Conservation (phyloP, 225 moss, liverwort and hornwort species). For the Sphagnum tenellum region DNA sequence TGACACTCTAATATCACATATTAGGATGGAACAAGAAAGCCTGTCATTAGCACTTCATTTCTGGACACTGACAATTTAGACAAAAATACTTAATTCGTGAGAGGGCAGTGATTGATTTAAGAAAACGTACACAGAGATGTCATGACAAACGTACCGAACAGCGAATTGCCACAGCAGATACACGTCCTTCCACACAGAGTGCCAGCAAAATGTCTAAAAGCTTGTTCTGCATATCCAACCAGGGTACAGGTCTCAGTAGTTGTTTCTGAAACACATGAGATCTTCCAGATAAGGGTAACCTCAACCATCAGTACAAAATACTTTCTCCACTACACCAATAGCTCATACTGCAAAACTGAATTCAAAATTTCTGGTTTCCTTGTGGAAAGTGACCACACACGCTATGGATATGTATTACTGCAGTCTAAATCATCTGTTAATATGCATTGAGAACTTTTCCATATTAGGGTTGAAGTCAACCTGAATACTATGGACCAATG, state of each 20-base stretch:
- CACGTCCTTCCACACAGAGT: conserved; percentile 83
- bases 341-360: background rate
- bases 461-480: too few relatives aligned
- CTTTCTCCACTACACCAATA: background rate
- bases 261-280: too few relatives aligned
- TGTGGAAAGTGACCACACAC: too few relatives aligned
- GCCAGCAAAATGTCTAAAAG: conserved; percentile 76
- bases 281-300: too few relatives aligned
- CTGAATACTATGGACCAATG: too few relatives aligned
- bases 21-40: too few relatives aligned
- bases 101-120: background rate
- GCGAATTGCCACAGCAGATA: conserved; percentile 79
- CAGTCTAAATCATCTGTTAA: too few relatives aligned
- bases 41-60: background rate
- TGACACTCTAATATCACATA: background rate
- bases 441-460: too few relatives aligned
- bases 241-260: too few relatives aligned
- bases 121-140: background rate
- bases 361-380: too few relatives aligned
- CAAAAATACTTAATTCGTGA: background rate
- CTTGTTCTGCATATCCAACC: conserved; percentile 52
- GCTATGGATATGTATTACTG: too few relatives aligned
- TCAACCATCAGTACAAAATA: too few relatives aligned
- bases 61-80: background rate
- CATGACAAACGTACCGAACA: conserved; percentile 54